Base-by-base conservation (phyloP, 2,329 filamentous ascomycete genomes). In the Cladobotryum protrusum region DNA sequence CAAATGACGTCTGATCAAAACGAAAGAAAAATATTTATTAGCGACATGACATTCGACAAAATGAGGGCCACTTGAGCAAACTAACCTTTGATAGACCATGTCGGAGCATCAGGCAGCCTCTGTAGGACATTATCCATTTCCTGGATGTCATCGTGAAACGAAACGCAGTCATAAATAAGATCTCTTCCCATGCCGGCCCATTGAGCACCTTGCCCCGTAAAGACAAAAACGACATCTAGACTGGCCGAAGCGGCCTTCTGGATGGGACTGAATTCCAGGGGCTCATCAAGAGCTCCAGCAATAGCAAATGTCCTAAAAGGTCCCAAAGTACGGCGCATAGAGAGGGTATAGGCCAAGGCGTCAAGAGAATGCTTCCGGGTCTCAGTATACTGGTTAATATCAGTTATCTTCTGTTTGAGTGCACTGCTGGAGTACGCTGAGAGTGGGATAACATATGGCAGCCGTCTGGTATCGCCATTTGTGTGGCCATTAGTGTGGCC, bases 171-270 rank as follows among this genome's bases (percentile, higher is more conserved):
- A 15, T 19, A 32, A 3, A 48, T 5, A 14, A 43, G 15, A 24
- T 43, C 40, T 18, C 8, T n/a, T 12, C 66, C 67, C 67, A 70
- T 70, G 1, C 49, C 32, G 1, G 59, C 49, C 60, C 61, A 67
- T 45, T 68, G 64, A 0, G 63, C 64, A 5, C 65, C 66, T 43
- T 68, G 65, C 1, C 65, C 65, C 1, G 65, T 67, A 50, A 67
- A 67, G n/a, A 67, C 53, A 9, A 29, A 29, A 29, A 29, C 24
- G 11, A 29, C 24, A 29, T 29, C 24, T 29, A 9, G 24, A 29
- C 6, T 18, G n/a, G 8, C 17, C 8, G 17, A 39, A 18, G n/a
- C 36, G 15, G 36, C 36, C 36, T 39, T n/a, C 6, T 29, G 24
- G 24, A 29, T 29, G 24, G 24, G 24, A 8, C 24, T 29, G 24